Conservation (phyloP, 2,329 filamentous ascomycete species). For the Arthrobotrys iridis region DNA sequence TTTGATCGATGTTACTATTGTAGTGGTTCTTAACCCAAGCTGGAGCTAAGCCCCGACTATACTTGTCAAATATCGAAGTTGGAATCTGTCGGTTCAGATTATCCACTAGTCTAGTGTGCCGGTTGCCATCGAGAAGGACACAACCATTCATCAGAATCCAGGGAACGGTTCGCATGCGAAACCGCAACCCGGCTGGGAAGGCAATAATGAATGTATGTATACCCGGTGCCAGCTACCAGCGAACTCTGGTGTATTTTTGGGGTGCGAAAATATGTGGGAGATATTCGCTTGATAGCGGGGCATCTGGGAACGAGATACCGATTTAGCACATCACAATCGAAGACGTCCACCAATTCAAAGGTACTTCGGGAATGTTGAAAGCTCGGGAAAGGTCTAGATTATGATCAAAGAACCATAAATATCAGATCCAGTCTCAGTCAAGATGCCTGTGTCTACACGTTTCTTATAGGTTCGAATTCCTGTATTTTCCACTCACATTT, state of each 20-base stretch:
- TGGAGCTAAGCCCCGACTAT: conserved; percentile 3
- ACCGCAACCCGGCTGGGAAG: not conserved
- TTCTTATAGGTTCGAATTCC: not conserved
- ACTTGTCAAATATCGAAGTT: conserved; percentile 5
- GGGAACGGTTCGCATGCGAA: not conserved
- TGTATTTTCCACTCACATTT: not conserved
- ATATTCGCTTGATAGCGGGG: not conserved
- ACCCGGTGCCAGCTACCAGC: too few relatives aligned
- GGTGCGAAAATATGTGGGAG: not conserved
- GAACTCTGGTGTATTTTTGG: not conserved
- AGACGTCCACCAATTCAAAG: not conserved
- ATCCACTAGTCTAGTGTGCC: not conserved
- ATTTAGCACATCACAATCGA: not conserved
- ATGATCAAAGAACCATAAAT: too few relatives aligned
- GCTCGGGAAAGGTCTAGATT: too few relatives aligned
- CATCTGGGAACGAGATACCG: not conserved
- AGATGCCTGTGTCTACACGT: not conserved
- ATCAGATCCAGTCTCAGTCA: not conserved
- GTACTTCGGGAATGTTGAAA: not conserved
- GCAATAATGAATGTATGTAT: not conserved
- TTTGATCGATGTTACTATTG: too few relatives aligned
- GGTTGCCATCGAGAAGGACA: too few relatives aligned
- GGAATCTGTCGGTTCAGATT: not conserved
- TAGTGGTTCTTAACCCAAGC: too few relatives aligned
- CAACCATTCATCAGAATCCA: not conserved